Evolutionary conservation across 2,329 filamentous ascomycete species (phyloP).

Genomic region (Aspergillus luchuensis): DNA sequence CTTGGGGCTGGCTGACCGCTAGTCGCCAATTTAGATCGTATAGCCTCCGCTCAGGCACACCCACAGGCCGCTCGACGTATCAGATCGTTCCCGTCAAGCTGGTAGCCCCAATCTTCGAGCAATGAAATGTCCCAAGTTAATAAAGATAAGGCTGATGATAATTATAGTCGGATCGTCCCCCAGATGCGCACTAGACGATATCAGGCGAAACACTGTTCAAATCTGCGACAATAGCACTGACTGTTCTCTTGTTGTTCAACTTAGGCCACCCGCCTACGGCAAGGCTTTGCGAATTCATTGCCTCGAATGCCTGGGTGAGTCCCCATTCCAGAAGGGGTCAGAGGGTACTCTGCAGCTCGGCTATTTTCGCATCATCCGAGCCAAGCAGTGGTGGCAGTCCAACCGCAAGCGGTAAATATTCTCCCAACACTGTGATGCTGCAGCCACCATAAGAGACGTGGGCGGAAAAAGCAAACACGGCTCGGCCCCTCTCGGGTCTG

Average conservation of each 20-base stretch:
- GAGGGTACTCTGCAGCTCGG: neutral
- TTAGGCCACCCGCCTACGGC: neutral
- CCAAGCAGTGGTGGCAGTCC: neutral
- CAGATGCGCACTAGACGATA: neutral
- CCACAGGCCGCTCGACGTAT: neutral
- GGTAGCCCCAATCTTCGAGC: neutral
- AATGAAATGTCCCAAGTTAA: neutral
- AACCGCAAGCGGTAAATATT: neutral
- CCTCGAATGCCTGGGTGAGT: neutral
- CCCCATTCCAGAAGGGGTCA: neutral
- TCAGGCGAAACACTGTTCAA: neutral
- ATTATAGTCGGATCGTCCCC: neutral
- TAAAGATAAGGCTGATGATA: neutral
- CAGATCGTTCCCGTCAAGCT: neutral
- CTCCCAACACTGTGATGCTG: neutral
- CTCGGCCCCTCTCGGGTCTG: neutral
- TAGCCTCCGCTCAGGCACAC: slow-evolving; percentile 6
- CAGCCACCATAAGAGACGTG: neutral
- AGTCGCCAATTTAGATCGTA: neutral
- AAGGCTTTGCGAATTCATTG: neutral
- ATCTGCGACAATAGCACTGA: neutral
- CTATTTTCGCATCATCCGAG: neutral
- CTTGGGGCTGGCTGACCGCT: slow-evolving; percentile 3
- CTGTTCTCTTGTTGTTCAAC: neutral
- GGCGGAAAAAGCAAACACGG: neutral